Base-by-base conservation (phyloP, 1,139 yeast genomes). In the Scheffersomyces lignicola region DNA sequence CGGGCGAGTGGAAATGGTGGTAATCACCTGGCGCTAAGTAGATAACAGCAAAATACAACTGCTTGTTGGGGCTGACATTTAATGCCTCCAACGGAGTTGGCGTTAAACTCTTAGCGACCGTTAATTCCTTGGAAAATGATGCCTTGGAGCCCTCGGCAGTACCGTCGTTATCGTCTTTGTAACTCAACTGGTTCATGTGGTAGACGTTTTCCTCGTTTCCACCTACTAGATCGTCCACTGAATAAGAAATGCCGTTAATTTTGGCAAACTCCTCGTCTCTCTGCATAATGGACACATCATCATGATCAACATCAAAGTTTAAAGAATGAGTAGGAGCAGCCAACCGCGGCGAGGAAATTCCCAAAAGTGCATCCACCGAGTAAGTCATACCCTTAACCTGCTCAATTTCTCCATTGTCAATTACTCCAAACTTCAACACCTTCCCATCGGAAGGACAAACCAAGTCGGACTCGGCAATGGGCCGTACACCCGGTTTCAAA, bases 21-120 rank as follows among this genome's bases (percentile, higher is more conserved):
- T 94, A 94, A 57, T 94, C 98, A 24, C 98, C 99, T 1, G 99
- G 99, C 0, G 97, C 97, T 39, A 94, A 73, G 56, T 94, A 94
- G 24, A 94, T 88, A 15, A 94, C 99, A 1, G 96, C 82, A 58
- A 86, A 92, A 56, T 74, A 92, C 38, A 94, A 68, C 49, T 82
- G 81, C 42, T 82, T 85, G 33, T 73, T 71, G 15, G 51, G 54
- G 35, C 53, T 48, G 11, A 47, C 40, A 11, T 55, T 52, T 35
- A 59, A 45, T 28, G 46, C 44, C 35, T 60, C 69, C n/a, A 50
- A 41, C 2, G 65, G 60, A 10, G 62, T 48, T n/a, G 74, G 68
- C 5, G 69, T 60, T 40, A 69, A 57, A 34, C 67, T 60, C 39
- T 67, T 63, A 24, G 73, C 72, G 27, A 73, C 61, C 2, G 78